These are phyloP conservation scores for Plenodomus biglobosus DNA, from an alignment of 2,329 filamentous ascomycete species.

Conservation along the genomic window DNA sequence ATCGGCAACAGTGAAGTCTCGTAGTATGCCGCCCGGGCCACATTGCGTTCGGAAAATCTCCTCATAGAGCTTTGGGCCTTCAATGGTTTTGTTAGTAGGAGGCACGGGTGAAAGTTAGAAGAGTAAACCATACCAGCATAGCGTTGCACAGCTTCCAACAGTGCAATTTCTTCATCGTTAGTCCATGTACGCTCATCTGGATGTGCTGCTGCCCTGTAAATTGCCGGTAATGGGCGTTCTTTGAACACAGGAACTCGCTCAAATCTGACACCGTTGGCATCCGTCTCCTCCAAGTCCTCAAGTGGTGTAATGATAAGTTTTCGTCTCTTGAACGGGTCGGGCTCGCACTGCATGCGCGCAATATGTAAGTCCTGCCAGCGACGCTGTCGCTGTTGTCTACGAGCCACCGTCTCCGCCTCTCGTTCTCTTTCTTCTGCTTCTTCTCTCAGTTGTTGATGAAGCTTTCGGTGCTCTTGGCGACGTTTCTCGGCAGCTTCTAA, in stretches of 20 bases:
- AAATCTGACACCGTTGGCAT: constrained; percentile 46
- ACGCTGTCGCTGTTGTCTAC: constrained; percentile 10
- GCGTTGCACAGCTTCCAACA: constrained; percentile 35
- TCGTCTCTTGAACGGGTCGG: constrained; percentile 12
- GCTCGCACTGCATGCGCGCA: constrained; percentile 29
- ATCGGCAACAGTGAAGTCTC: constrained; percentile 33
- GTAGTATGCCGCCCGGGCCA: constrained; percentile 21
- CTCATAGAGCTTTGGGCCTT: constrained; percentile 31
- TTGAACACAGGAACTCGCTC: constrained; percentile 45
- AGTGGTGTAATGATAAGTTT: constrained; percentile 13
- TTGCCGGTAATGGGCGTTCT: constrained; percentile 29
- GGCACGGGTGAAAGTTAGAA: not conserved
- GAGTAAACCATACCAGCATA: constrained; percentile 26
- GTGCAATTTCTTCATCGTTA: constrained; percentile 30
- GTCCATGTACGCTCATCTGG: constrained; percentile 33
- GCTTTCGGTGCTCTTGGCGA: constrained; percentile 4
- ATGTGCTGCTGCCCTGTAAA: constrained; percentile 9
- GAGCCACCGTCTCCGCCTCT: constrained; percentile 1
- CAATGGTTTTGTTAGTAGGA: not conserved
- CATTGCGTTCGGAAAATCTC: constrained; percentile 34
- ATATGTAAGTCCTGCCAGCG: constrained; percentile 38
- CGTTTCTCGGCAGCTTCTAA: constrained; percentile 11
- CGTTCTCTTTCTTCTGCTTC: constrained; percentile 5
- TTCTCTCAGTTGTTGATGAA: constrained; percentile 10
- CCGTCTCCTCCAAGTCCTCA: constrained; percentile 29